A percentile compares a stretch with the other conserved stretches of the same genome.
Conservation (phyloP, 345 rosid genomes). For the Lepidium africanum region DNA sequence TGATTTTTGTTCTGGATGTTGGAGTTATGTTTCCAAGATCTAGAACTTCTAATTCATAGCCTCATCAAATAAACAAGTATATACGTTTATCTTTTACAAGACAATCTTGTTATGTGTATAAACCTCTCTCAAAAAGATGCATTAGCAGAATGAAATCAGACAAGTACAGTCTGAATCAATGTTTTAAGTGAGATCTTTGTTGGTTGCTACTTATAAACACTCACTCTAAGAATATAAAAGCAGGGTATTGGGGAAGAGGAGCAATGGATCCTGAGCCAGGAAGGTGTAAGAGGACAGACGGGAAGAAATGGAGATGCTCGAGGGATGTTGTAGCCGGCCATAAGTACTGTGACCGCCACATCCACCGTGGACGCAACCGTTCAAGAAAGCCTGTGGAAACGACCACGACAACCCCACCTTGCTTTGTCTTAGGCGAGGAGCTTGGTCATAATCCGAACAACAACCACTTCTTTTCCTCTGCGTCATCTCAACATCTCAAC, state of each 20-base stretch:
- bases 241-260: conserved; percentile 52
- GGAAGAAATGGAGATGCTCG: conserved; percentile 95
- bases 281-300: conserved; percentile 78
- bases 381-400: conserved; percentile 99
- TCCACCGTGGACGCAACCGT: conserved; percentile 99
- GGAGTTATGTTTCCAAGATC: conserved; percentile 23
- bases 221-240: neutral
- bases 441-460: conserved; percentile 14
- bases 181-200: conserved; percentile 6
- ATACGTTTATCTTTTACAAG: neutral
- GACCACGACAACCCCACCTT: conserved; percentile 4
- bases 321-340: conserved; percentile 74
- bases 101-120: neutral
- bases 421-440: conserved; percentile 19
- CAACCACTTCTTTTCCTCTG: conserved; percentile 20
- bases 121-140: neutral
- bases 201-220: neutral
- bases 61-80: neutral
- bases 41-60: neutral
- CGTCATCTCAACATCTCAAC: conserved; percentile 23
- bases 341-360: conserved; percentile 96
- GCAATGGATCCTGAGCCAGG: conserved; percentile 75
- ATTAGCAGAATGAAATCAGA: neutral
- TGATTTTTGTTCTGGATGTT: neutral
- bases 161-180: neutral